Evolutionary conservation across 208 protist species (phyloP).

Genomic region (Acanthamoeba triangularis): DNA sequence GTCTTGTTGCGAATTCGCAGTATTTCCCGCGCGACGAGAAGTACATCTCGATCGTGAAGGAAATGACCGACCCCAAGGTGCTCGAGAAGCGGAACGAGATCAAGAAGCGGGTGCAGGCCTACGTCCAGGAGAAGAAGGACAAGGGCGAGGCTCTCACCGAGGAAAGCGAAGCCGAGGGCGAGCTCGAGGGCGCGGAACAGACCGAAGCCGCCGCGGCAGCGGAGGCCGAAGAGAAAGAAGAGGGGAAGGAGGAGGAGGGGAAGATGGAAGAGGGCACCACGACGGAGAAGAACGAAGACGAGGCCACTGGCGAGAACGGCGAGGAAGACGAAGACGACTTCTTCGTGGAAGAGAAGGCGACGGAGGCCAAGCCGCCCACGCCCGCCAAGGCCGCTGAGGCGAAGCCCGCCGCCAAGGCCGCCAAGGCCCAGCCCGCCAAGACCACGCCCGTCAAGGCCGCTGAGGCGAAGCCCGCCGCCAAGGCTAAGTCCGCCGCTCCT

Average conservation of each 20-base stretch:
- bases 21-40: background rate
- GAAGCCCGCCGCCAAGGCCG: background rate
- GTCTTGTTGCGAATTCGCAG: background rate
- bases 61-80: background rate
- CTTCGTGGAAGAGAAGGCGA: background rate
- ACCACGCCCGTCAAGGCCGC: background rate
- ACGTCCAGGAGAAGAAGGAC: background rate
- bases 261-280: too few relatives aligned
- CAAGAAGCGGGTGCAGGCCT: background rate
- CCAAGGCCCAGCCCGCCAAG: background rate
- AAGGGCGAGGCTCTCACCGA: background rate
- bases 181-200: background rate
- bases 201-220: background rate
- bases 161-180: background rate
- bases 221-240: background rate
- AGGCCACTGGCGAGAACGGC: too few relatives aligned
- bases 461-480: background rate
- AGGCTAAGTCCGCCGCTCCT: background rate
- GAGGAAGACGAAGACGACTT: background rate
- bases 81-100: background rate
- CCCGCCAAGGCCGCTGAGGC: background rate
- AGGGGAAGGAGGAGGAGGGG: too few relatives aligned
- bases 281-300: background rate
- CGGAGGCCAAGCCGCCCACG: too few relatives aligned
- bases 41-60: conserved; percentile 28